A percentile compares a stretch with the other conserved stretches of the same genome.
Evolutionary conservation across 208 protist genomes (phyloP).

Genomic region (Acanthamoeba triangularis): DNA sequence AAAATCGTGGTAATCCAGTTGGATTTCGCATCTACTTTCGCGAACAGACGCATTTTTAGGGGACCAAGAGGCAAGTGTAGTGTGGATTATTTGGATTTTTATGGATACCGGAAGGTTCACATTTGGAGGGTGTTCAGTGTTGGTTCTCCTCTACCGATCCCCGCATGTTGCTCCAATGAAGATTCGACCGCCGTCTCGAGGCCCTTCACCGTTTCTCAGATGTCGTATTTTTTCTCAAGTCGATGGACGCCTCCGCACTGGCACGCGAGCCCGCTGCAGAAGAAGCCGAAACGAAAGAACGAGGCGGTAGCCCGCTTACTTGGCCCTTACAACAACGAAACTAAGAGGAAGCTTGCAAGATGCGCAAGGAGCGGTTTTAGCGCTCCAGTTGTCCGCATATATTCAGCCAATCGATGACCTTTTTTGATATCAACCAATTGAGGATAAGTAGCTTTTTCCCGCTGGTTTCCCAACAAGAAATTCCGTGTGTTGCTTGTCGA

Average conservation of each 20-base stretch:
- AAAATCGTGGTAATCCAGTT: background rate
- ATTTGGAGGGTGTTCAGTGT: conserved; percentile 13
- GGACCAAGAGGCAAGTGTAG: too few species aligned
- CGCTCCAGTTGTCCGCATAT: background rate
- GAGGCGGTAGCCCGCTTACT: conserved; percentile 55
- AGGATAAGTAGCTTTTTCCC: too few species aligned
- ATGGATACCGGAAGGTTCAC: conserved; percentile 12
- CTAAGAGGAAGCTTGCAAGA: background rate
- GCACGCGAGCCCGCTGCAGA: conserved; percentile 50
- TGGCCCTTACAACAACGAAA: conserved; percentile 39
- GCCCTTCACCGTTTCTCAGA: conserved; percentile 44
- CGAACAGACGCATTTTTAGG: too few species aligned
- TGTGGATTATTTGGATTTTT: conserved; percentile 9
- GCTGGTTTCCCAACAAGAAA: too few species aligned
- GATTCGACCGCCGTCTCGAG: conserved; percentile 3
- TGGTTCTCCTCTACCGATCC: conserved; percentile 35
- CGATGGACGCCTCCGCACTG: background rate
- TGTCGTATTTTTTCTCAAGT: conserved; percentile 15
- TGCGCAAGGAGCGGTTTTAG: background rate
- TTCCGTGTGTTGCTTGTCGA: too few species aligned
- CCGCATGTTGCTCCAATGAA: conserved; percentile 28
- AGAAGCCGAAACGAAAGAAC: conserved; percentile 45
- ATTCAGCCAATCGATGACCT: background rate
- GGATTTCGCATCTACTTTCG: background rate
- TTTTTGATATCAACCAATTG: background rate